Percentiles rank a stretch among this genome's conserved stretches.
Conservation (phyloP, 495 filamentous ascomycete genomes). For the Hypomontagnella monticulosa region DNA sequence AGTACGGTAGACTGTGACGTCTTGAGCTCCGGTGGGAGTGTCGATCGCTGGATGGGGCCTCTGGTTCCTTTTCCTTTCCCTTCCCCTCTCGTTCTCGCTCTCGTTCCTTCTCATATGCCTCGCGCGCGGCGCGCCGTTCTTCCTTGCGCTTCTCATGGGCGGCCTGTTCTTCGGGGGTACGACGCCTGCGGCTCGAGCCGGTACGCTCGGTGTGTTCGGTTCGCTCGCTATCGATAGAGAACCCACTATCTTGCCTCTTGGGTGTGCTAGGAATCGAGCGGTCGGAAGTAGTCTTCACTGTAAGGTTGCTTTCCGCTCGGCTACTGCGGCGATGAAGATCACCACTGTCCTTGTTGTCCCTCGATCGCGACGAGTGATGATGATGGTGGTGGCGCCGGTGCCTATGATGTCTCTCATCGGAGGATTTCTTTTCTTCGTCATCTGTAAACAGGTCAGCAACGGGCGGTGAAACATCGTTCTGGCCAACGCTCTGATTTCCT, state of each 20-base stretch:
- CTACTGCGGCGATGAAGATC: constrained; percentile 42
- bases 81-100: constrained; percentile 37
- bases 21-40: constrained; percentile 48
- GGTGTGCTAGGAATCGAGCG: constrained; percentile 43
- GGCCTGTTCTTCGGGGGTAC: constrained; percentile 57
- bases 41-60: constrained; percentile 34
- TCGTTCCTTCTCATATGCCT: constrained; percentile 37
- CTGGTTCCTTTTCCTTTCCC: constrained; percentile 44
- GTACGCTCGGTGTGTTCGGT: constrained; percentile 13
- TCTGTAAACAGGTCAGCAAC: constrained; percentile 61
- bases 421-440: constrained; percentile 51
- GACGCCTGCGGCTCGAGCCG: constrained; percentile 40
- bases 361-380: constrained; percentile 27
- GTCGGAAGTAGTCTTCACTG: constrained; percentile 46
- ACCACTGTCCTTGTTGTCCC: constrained; percentile 46
- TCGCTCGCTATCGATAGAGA: constrained; percentile 45
- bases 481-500: constrained; percentile 40
- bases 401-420: constrained; percentile 50
- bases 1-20: constrained; percentile 48
- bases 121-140: constrained; percentile 43
- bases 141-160: constrained; percentile 56
- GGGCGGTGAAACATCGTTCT: constrained; percentile 43
- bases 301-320: constrained; percentile 48
- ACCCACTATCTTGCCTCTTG: constrained; percentile 48
- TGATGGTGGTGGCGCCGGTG: constrained; percentile 44